Percentiles rank a stretch among this genome's conserved stretches.
Evolutionary conservation across 495 filamentous ascomycete species (phyloP).

Genomic region (Aspergillus kassunensis): DNA sequence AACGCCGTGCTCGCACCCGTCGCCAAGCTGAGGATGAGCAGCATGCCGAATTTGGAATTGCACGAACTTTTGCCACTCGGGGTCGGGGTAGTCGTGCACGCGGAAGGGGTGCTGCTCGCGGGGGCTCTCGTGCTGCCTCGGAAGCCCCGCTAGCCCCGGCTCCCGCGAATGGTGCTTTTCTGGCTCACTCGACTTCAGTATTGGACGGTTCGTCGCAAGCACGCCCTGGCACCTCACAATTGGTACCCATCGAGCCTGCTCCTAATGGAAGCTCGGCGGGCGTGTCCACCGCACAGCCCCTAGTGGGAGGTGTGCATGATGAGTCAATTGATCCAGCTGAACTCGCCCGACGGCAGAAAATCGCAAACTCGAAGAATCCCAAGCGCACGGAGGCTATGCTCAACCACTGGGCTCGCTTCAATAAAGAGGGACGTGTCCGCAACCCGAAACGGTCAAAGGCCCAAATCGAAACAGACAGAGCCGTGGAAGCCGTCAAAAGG

Average conservation of each 20-base stretch:
- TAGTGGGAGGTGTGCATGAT: conserved; percentile 5
- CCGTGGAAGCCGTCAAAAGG: conserved; percentile 24
- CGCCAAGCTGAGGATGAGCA: conserved; percentile 23
- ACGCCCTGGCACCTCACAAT: conserved; percentile 14
- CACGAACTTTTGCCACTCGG: conserved; percentile 31
- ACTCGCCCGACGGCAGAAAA: conserved; percentile 34
- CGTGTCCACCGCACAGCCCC: conserved; percentile 2
- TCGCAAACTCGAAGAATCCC: conserved; percentile 47
- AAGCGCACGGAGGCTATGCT: conserved; percentile 48
- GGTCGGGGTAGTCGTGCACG: conserved; percentile 46
- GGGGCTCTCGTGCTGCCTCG: conserved; percentile 20
- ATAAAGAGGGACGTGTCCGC: conserved; percentile 39
- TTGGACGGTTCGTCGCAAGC: conserved; percentile 10
- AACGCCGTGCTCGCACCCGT: conserved; percentile 36
- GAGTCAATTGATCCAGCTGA: conserved; percentile 31
- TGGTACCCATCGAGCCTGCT: conserved; percentile 24
- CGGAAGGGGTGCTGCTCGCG: conserved; percentile 48
- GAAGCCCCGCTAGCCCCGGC: conserved; percentile 19
- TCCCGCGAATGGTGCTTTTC: neutral
- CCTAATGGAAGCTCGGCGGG: conserved; percentile 10
- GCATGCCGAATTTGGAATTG: conserved; percentile 11
- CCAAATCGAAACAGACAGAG: conserved; percentile 42
- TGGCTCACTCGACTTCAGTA: conserved; percentile 1
- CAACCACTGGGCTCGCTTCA: conserved; percentile 47
- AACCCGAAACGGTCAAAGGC: conserved; percentile 48